phyloP scores from a whole-genome alignment of 2,329 filamentous ascomycete genomes.

The Cryphonectria radicalis region DNA sequence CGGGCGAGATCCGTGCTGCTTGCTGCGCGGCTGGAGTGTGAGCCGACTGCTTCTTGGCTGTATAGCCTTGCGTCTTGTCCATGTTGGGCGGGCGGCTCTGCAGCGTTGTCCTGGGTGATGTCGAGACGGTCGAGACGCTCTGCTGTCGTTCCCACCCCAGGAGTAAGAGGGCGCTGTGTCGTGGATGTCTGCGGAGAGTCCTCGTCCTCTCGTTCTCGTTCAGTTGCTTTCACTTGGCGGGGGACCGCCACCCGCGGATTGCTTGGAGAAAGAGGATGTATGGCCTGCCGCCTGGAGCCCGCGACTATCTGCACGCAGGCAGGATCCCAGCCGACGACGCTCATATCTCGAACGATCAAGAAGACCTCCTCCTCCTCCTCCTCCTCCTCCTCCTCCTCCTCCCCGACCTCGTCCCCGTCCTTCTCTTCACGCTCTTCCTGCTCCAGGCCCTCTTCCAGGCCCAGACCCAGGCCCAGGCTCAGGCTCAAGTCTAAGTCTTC shows the following conservation, averaged over 20 bases:
- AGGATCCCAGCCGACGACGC: conserved; percentile 54
- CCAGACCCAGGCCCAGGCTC: too few relatives aligned
- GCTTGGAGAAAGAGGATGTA: background rate
- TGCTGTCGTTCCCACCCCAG: background rate
- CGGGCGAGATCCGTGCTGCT: conserved; percentile 38
- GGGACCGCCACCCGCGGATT: background rate
- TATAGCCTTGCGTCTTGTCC: conserved; percentile 16
- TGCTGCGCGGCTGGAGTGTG: conserved; percentile 15
- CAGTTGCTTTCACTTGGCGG: background rate
- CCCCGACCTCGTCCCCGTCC: background rate
- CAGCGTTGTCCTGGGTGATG: background rate
- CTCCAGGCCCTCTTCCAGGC: conserved; percentile 2
- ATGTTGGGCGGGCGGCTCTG: conserved; percentile 19
- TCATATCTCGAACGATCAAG: conserved; percentile 50
- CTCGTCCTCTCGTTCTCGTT: background rate
- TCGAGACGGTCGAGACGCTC: background rate
- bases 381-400: conserved; percentile 37
- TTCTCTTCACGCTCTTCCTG: background rate
- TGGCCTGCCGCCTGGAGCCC: background rate
- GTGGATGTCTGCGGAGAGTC: background rate
- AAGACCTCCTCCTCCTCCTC: conserved; percentile 43
- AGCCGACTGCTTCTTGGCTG: conserved; percentile 13
- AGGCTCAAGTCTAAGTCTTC: background rate
- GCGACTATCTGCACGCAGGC: conserved; percentile 39
- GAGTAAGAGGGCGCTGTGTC: background rate